These are phyloP conservation scores for Fusarium lyarnte DNA, from an alignment of 2,329 filamentous ascomycete species.

Conservation along the genomic window DNA sequence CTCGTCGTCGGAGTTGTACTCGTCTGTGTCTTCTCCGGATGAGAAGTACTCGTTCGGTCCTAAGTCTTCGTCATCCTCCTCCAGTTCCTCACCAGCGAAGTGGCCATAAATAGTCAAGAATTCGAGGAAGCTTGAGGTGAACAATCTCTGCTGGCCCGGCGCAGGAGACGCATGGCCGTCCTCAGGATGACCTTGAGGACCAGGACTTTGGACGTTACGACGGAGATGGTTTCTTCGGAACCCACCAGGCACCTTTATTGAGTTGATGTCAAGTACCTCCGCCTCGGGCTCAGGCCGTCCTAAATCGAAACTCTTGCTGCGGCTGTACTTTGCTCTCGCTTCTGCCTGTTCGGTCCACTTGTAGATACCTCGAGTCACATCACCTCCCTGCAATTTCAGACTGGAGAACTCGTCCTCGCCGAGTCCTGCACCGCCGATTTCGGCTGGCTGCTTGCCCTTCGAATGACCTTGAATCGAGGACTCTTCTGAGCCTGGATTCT, in stretches of 20 bases:
- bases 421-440: conserved; percentile 48
- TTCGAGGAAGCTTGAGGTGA: conserved; percentile 94
- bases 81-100: conserved; percentile 95
- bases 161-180: conserved; percentile 49
- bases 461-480: conserved; percentile 53
- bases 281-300: conserved; percentile 81
- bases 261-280: conserved; percentile 84
- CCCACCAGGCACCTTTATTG: conserved; percentile 92
- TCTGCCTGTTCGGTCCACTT: conserved; percentile 94
- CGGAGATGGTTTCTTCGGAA: conserved; percentile 92
- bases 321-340: conserved; percentile 71
- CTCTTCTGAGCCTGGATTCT: conserved; percentile 57
- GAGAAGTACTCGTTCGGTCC: conserved; percentile 91
- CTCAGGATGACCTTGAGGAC: conserved; percentile 46
- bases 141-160: conserved; percentile 61
- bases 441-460: conserved; percentile 65
- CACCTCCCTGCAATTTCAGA: conserved; percentile 89
- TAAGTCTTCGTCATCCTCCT: conserved; percentile 93
- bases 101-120: conserved; percentile 96
- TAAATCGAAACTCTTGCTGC: conserved; percentile 89
- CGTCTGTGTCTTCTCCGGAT: conserved; percentile 75
- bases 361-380: conserved; percentile 95
- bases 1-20: conserved; percentile 71
- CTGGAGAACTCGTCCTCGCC: conserved; percentile 91
- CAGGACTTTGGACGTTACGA: conserved; percentile 73